Evolutionary conservation across 2,329 filamentous ascomycete species (phyloP).

Genomic region (Fusarium setosum): DNA sequence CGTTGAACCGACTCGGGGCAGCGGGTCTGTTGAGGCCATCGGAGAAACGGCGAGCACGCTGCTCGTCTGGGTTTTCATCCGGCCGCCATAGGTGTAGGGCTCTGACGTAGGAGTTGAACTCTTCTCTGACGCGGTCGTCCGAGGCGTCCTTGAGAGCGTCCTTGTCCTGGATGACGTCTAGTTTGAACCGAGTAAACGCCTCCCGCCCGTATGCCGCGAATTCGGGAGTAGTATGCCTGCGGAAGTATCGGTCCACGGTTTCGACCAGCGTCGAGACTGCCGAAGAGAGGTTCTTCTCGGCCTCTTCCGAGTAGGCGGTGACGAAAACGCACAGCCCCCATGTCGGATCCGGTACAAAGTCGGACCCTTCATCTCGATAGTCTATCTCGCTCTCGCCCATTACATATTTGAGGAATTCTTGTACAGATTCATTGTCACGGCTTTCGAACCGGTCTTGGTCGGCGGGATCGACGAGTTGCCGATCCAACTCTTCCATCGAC

Average conservation of each 20-base stretch:
- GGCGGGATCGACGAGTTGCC: neutral
- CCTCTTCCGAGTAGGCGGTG: neutral
- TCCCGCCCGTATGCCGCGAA: conserved; percentile 3
- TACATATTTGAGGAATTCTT: neutral
- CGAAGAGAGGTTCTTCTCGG: neutral
- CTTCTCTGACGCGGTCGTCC: conserved; percentile 25
- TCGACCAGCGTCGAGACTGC: neutral
- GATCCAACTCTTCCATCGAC: neutral
- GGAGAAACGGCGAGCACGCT: neutral
- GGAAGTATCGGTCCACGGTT: conserved; percentile 8
- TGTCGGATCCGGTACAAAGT: neutral
- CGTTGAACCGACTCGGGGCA: neutral
- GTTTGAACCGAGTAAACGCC: conserved; percentile 7
- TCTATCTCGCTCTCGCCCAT: neutral
- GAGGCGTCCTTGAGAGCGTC: conserved; percentile 17
- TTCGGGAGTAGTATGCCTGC: neutral
- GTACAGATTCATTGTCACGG: neutral
- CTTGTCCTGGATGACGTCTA: conserved; percentile 17
- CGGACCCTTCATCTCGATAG: neutral
- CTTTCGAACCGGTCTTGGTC: neutral
- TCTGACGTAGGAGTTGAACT: conserved; percentile 19
- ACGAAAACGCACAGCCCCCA: neutral
- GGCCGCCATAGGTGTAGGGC: conserved; percentile 2
- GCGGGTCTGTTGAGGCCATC: conserved; percentile 10
- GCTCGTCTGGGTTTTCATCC: neutral